A percentile compares a stretch with the other conserved stretches of the same genome.
These are phyloP conservation scores for Balakata baccata DNA, from an alignment of 345 rosid species.

Conservation along the genomic window DNA sequence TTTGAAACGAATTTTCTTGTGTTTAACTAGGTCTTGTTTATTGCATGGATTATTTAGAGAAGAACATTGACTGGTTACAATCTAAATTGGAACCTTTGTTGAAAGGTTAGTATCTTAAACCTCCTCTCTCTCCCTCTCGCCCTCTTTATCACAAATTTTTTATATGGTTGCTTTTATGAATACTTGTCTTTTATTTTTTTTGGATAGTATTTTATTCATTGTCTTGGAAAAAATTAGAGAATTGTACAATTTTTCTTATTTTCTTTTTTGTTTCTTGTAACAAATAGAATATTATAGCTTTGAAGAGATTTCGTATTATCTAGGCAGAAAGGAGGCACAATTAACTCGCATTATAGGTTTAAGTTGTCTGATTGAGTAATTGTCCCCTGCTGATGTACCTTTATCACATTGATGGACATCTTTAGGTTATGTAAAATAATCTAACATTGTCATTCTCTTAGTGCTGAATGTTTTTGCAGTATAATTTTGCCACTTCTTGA, in stretches of 20 bases:
- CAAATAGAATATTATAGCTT: not conserved
- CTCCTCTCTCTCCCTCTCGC: not conserved
- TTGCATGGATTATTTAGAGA: slow-evolving; percentile 83
- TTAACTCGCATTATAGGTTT: not conserved
- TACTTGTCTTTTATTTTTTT: not conserved
- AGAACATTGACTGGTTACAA: slow-evolving; percentile 89
- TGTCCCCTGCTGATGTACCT: not conserved
- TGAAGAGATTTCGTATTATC: not conserved
- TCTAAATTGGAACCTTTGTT: slow-evolving; percentile 73
- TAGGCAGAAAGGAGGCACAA: not conserved
- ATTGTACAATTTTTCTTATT: not conserved
- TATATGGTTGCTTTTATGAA: not conserved
- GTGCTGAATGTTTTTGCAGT: not conserved
- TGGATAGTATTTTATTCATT: not conserved
- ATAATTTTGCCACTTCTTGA: not conserved
- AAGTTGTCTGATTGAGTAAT: not conserved
- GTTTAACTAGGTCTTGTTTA: slow-evolving; percentile 9
- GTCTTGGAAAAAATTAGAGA: not conserved
- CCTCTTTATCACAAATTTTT: not conserved
- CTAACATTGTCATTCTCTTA: not conserved
- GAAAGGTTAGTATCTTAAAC: slow-evolving; percentile 47
- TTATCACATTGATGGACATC: not conserved
- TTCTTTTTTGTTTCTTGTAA: not conserved
- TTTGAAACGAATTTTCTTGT: slow-evolving; percentile 1
- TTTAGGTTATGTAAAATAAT: not conserved